Base-by-base conservation (phyloP, 2,329 filamentous ascomycete species). In the Colletotrichum sp. region DNA sequence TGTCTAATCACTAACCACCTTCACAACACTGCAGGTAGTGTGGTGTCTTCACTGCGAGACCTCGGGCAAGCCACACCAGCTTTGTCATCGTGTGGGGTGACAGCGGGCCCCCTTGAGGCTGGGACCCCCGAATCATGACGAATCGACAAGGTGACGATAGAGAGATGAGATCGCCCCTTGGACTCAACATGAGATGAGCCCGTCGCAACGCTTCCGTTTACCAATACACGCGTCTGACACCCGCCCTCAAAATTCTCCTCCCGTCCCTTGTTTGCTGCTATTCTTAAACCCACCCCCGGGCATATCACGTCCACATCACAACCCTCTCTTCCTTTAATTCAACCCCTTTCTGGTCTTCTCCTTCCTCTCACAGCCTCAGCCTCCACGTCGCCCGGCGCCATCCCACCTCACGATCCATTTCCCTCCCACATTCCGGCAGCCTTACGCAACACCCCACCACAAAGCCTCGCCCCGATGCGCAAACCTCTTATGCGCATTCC, bases 401-500 rank as follows among this genome's bases (percentile, higher is more conserved):
- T 57, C 70, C 59, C 30, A 63, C 57, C 34, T 63, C 39, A 30
- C 44, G 44, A 63, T 62, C 44, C 71, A 39, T 18, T 18, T 68
- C 6, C 64, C 70, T 64, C 70, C 74, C 74, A 76, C 74, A 65
- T 76, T 63, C 70, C 65, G 71, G 55, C 36, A 74, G 64, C 70
- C 70, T 66, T 76, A 66, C 49, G 65, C 57, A 73, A 73, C 64
- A 57, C 73, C n/a, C 30, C 44, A 44, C 60, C 34, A 52, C 36
- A 55, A 72, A 69, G 67, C 66, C 52, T 67, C 75, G 67, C 65
- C 62, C 63, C 77, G 68, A 93, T 94, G 92, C 90, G 90, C 85
- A 94, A 91, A 85, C 91, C 93, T 80, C 90, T 95, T 75, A 93
- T 98, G 87, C 93, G 96, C 79, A 98, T 99, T 81, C 96, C 96